Conservation (phyloP, 108 stramenopile genomes). For the Schizochytrium sp. region DNA sequence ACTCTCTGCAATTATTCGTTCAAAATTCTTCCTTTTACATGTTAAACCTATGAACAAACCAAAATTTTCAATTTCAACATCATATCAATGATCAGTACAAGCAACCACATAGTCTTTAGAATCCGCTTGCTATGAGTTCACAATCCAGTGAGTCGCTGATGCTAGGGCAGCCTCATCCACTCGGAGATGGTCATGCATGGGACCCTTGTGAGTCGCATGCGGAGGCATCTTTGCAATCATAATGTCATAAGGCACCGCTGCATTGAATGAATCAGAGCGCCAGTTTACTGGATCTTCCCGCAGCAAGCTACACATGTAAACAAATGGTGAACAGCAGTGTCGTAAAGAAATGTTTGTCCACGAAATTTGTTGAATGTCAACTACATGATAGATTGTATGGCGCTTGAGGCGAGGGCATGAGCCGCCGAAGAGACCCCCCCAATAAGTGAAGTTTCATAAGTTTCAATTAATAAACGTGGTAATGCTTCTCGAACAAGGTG, state of each 20-base stretch:
- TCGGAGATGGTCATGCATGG: conserved; percentile 15
- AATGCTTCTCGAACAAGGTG: not conserved
- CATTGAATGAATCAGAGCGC: not conserved
- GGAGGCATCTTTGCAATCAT: conserved; percentile 24
- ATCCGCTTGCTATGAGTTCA: not conserved
- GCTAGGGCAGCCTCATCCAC: not conserved
- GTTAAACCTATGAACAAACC: too few species aligned
- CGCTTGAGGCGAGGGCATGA: conserved; percentile 38
- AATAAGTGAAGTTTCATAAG: conserved; percentile 23
- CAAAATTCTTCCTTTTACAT: too few species aligned
- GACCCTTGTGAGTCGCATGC: not conserved
- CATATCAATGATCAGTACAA: not conserved
- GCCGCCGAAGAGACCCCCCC: not conserved
- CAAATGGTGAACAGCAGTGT: not conserved
- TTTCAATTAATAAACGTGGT: not conserved
- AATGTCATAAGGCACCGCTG: not conserved
- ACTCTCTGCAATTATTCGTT: too few species aligned
- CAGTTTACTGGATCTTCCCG: not conserved
- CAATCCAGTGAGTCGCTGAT: not conserved
- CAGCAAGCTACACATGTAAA: not conserved
- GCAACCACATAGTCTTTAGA: not conserved
- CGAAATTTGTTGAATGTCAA: conserved; percentile 14
- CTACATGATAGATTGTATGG: not conserved
- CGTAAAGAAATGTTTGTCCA: not conserved
- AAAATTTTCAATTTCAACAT: too few species aligned